Evolutionary conservation across 2,329 filamentous ascomycete species (phyloP), one percentile per base, ranked within the genome.

Genomic region (Colletotrichum acutatum): DNA sequence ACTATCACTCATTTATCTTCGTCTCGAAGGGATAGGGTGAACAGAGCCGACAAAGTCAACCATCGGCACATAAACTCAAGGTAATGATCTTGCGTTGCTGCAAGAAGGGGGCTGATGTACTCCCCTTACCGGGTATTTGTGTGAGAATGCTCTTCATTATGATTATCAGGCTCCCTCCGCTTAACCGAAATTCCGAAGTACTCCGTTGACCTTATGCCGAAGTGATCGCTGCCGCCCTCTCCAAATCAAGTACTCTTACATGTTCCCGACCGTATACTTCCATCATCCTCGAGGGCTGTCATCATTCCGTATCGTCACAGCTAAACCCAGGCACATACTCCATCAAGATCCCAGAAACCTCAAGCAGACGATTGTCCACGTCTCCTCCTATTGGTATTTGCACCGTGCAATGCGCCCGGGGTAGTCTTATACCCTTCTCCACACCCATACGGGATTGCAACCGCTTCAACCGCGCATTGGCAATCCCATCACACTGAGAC

Each of bases 291-390:
- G 4, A 34, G 32, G 11, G 32, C 22, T 52, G 28, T 8, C 12
- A 5, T 64, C 30, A 64, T 42, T 64, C 61, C 1, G 61, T 64
- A 52, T 53, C 46, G 19, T 64, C 61, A 28, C 61, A 64, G 28
- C 61, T 64, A 46, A 64, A 64, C 12, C 61, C 63, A 16, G 63
- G 63, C 19, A 66, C 63, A 14, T 66, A 66, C 34, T 66, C 63
- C 63, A 66, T 66, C 16, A 66, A 53, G 14, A 66, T 66, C 4
- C 63, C 63, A 30, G 52, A 42, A n/a, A 58, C 53, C n/a, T 57
- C 52, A 8, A 66, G 63, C 22, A 66, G n/a, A 8, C 61, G 46
- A 16, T 64, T 66, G 7, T 58, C 63, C 12, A 64, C 32, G 4
- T 34, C 46, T 59, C 49, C 37, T 8, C 46, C 34, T 19, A 66